Evolutionary conservation across 495 filamentous ascomycete species (phyloP).

Genomic region (Talaromyces ruber): DNA sequence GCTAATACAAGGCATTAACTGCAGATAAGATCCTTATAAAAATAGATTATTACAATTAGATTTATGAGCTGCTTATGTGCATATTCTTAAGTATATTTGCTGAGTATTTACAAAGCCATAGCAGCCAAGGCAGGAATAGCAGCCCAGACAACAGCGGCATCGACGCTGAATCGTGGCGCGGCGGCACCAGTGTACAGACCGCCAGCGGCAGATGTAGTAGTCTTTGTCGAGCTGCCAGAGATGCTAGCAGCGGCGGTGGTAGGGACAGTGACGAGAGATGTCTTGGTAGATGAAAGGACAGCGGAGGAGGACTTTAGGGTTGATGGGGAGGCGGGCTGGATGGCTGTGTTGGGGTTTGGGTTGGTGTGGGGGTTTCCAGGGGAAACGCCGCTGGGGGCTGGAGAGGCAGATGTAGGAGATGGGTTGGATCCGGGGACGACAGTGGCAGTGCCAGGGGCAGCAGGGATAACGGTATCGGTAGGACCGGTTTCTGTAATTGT

Average conservation of each 20-base stretch:
- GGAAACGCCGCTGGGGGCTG: not conserved
- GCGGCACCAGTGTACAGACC: not conserved
- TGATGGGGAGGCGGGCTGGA: not conserved
- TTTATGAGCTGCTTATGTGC: not conserved
- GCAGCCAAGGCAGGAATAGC: not conserved
- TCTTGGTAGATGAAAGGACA: not conserved
- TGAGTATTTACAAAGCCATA: conserved; percentile 1
- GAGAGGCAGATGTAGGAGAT: not conserved
- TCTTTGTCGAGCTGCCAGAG: not conserved
- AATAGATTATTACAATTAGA: too few relatives aligned
- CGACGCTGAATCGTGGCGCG: not conserved
- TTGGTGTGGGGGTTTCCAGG: not conserved
- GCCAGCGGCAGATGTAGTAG: not conserved
- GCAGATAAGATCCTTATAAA: too few relatives aligned
- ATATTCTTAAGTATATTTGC: not conserved
- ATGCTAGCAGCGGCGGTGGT: not conserved
- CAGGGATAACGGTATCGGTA: not conserved
- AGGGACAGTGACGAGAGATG: not conserved
- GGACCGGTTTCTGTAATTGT: not conserved
- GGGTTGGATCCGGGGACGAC: not conserved
- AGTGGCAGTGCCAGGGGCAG: not conserved
- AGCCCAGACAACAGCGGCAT: not conserved
- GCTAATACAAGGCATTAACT: too few relatives aligned
- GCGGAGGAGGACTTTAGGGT: not conserved
- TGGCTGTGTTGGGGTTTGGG: not conserved